Evolutionary conservation across 108 stramenopile species (phyloP), one percentile per base, ranked within the genome.

Genomic region (Nitzschia sp.): DNA sequence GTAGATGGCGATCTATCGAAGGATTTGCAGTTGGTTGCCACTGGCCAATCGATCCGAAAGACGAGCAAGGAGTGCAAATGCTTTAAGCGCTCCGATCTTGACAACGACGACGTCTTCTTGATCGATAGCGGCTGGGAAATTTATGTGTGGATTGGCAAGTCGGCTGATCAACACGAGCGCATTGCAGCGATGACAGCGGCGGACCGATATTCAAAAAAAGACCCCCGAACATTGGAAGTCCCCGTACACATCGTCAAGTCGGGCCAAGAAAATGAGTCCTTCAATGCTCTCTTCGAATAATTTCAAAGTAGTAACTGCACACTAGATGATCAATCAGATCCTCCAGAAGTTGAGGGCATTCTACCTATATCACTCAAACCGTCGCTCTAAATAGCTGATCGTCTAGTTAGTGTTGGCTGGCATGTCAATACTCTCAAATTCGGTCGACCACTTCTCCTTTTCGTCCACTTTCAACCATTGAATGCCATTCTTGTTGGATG

Each of bases 61-160:
- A 19, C 56, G 1, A 34, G 54, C 2, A 49, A 47, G 19, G 30
- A 23, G 0, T 23, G 19, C 26, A 18, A 28, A 13, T 21, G 33
- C 9, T 45, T 79, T 35, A 83, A 76, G 38, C 82, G 75, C 21
- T 25, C 21, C 34, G 64, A 30, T 23, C 58, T 95, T 8, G 70
- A 71, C 28, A 67, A 82, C n/a, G 46, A 77, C 64, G 85, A 88
- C 59, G 89, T 92, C 19, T 91, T 78, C 73, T 36, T 96, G 18
- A 36, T 96, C 25, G 90, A 94, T 69, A 74, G 72, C 48, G 90
- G 89, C n/a, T 76, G 70, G 71, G 75, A 87, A 45, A 59, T 92
- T 26, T 92, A 72, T 75, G 64, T 91, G n/a, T 96, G 91, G 91
- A 64, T 94, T 45, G 95, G 95, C 3, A 85, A 76, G 49, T 77